Base-by-base conservation (phyloP, 345 rosid species). In the Barbarea vulgaris region DNA sequence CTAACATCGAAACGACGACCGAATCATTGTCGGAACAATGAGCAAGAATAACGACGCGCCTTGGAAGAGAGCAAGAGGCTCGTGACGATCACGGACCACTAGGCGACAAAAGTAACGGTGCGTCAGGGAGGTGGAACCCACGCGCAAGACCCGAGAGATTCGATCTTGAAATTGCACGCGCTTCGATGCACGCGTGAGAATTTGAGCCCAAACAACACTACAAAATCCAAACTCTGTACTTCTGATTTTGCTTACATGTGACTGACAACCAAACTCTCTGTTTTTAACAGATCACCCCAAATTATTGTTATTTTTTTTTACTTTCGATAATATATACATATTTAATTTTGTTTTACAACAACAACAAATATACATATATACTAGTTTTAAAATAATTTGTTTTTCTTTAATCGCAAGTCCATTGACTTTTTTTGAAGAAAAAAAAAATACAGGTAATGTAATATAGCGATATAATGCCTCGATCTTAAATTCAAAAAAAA, bases 21-120 rank as follows among this genome's bases (percentile, higher is more conserved):
- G 74, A 72, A 78, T 78, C 74, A 67, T 59, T 77, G 74, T 78
- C 81, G 77, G 81, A 58, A 70, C 42, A 63, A 42, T 3, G 63
- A 67, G 64, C 36, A 28, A 44, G 56, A n/a, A 12, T 31, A 59
- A 42, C 63, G 65, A 78, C 81, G 81, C 81, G 81, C 81, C 58
- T 34, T 39, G 62, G 64, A 54, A 77, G 62, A 70, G 31, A 71
- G 55, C 54, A 71, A 77, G 77, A 59, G 22, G 70, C 58, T 67
- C 63, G 81, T 78, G 78, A 72, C 33, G 11, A 19, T 55, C 81
- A 78, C 81, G 78, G 73, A 73, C 74, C 74, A 60, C 78, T 73
- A 60, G 60, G 58, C 70, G 78, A 78, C 81, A 78, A 78, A 73
- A 78, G 78, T 24, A 60, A 67, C 78, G 77, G 74, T 78, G 64